Evolutionary conservation across 2,329 filamentous ascomycete species (phyloP), one percentile per base, ranked within the genome.

Genomic region (Botryotinia calthae): DNA sequence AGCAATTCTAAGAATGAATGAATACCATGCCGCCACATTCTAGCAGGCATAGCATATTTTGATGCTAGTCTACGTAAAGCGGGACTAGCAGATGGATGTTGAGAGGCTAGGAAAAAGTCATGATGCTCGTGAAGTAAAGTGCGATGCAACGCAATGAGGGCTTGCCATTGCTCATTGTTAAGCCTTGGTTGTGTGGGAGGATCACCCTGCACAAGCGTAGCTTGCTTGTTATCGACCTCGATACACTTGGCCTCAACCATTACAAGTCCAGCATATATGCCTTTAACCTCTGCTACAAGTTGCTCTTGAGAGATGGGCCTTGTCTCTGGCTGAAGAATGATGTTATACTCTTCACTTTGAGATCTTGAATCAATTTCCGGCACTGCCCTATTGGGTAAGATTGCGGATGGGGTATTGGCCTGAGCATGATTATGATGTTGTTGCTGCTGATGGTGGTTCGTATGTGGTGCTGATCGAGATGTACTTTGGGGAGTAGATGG

Each of bases 1-100:
- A 97, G 81, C 0, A 97, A 81, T 76, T 97, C 93, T 0, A 97
- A 85, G 73, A 96, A 96, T 0, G 89, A 90, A 79, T 97, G 94
- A 5, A 98, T 98, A 0, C 93, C 95, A 91, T 86, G 93, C 0
- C 93, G 87, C 96, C 96, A 98, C 93, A 98, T 96, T 0, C 95
- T 85, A 0, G 93, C 94, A 0, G 95, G 95, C 93, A 98, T 98
- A 0, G 90, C 90, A 77, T 97, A 97, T 74, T 96, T 96, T 0
- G 87, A 87, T 0, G 94, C 91, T 0, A 98, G 82, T 0, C 88
- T 84, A 4, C 88, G 86, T 0, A 98, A 81, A 0, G 90, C 88
- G 0, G 86, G 85, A 37, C 87, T 92, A 0, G 94, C 93, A 0
- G 90, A 91, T 0, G 94, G 95, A 79, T 98, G 94, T 76, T 98